phyloP scores from a whole-genome alignment of 257 asterid genomes.

The Linderniella brevidens region DNA sequence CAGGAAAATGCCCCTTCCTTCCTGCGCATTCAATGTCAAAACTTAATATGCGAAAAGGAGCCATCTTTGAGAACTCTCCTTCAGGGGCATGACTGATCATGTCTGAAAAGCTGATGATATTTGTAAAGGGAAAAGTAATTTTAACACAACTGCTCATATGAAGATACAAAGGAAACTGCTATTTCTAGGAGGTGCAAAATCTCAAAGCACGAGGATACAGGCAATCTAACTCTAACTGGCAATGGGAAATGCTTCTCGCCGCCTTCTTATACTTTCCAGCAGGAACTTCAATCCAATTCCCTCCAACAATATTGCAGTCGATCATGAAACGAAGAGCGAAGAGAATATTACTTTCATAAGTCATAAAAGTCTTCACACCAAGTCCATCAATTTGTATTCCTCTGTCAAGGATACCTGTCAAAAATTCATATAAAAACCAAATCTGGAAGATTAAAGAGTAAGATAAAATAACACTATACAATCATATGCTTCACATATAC shows the following conservation, averaged over 20 bases:
- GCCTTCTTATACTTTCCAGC: conserved; percentile 59
- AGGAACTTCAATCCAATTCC: conserved; percentile 93
- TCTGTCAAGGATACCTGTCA: conserved; percentile 84
- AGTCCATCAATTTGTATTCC: conserved; percentile 90
- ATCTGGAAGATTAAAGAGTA: too few relatives aligned
- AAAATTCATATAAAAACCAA: conserved; percentile 10
- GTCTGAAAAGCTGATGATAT: conserved; percentile 46
- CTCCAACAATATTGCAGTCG: conserved; percentile 87
- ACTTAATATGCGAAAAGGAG: conserved; percentile 95
- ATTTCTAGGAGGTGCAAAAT: background rate
- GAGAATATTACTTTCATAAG: conserved; percentile 89
- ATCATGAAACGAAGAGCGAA: conserved; percentile 99
- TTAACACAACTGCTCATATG: conserved; percentile 5
- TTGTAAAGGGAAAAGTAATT: conserved; percentile 18
- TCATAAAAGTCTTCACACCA: conserved; percentile 70
- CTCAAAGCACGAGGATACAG: conserved; percentile 56
- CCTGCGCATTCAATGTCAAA: conserved; percentile 99
- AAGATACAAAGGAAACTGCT: background rate
- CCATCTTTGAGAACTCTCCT: conserved; percentile 96
- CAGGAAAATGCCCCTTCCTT: conserved; percentile 94
- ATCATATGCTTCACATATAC: too few relatives aligned
- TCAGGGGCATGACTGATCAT: conserved; percentile 86
- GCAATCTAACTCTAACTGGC: conserved; percentile 87
- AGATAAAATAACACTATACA: too few relatives aligned
- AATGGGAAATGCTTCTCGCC: conserved; percentile 40